Conservation (phyloP, 768 basidiomycete genomes). For the Xerocomellus dryophilus region DNA sequence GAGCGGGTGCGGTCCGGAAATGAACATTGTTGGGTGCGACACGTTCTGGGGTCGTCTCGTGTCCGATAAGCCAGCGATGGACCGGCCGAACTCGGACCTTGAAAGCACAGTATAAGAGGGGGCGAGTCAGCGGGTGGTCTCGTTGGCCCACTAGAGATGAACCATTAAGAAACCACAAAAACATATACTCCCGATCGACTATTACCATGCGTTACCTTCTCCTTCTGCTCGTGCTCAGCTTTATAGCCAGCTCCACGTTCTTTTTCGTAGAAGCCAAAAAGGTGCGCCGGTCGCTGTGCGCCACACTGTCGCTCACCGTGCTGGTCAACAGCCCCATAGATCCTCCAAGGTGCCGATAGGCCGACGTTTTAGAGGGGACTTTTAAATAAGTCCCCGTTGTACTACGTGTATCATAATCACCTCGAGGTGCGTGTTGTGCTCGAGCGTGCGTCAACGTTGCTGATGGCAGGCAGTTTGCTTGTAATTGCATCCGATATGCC, state of each 20-base stretch:
- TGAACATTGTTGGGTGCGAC: constrained; percentile 12
- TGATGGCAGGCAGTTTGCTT: constrained; percentile 8
- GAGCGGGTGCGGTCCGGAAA: constrained; percentile 22
- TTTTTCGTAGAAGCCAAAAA: constrained; percentile 30
- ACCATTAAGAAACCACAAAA: constrained; percentile 17
- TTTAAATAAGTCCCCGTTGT: constrained; percentile 29
- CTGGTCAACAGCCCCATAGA: constrained; percentile 18
- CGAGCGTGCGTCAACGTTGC: background rate
- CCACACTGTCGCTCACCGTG: constrained; percentile 4
- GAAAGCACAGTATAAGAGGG: constrained; percentile 27
- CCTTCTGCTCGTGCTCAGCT: constrained; percentile 28
- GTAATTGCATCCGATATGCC: constrained; percentile 13
- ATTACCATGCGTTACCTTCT: constrained; percentile 27
- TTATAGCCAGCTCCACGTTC: constrained; percentile 29
- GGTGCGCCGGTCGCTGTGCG: constrained; percentile 16
- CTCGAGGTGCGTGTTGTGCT: constrained; percentile 7
- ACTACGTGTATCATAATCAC: constrained; percentile 27
- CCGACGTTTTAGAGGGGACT: constrained; percentile 20
- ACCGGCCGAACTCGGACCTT: constrained; percentile 16
- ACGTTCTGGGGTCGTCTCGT: constrained; percentile 29
- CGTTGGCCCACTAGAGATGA: constrained; percentile 30
- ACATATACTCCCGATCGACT: background rate
- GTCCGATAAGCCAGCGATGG: constrained; percentile 4
- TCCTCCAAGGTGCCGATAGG: constrained; percentile 7
- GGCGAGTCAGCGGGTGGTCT: background rate